Base-by-base conservation (phyloP, 1,284 basidiomycete species). In the Pisolithus thermaeus region DNA sequence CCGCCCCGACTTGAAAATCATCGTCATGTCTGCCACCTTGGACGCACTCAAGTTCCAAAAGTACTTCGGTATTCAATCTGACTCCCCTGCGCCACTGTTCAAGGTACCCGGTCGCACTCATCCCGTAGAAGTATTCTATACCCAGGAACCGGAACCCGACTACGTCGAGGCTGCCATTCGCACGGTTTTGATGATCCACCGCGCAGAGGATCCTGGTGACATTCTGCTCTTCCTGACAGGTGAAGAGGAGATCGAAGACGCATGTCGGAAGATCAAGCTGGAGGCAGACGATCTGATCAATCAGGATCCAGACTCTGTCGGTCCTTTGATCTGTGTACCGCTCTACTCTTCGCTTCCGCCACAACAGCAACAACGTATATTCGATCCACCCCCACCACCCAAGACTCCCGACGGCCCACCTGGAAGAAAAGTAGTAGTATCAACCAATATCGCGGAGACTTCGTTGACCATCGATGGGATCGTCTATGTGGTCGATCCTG, bases 381-480 rank as follows among this genome's bases (percentile, higher is more conserved):
- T 98, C 68, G 92, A 97, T 59, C 74, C 90, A 0, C 77, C 94
- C 3, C 94, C 96, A 1, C 63, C 75, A 1, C 69, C 90, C 0
- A 73, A 78, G 5, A 76, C 71, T 0, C 69, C 79, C 1, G 83
- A 77, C 52, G 88, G 92, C 1, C 87, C 92, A 0, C 85, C 90
- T 0, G 93, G 95, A 0, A 83, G 96, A 56, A 99, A 99, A 70
- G 83, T 98, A 30, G 92, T 99, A 46, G 76, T 99, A 1, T 92
- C 93, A 12, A 99, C 97, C 35, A 99, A 99, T 70, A 96, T 99
- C 56, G 97, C 97, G 7, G 96, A 99, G 72, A 99, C 97, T 0
- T 97, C 93, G 9, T 73, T 99, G 36, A 99, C 96, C 1, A 98
- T 99, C 56, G 96, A 98, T 61, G 97, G 96, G 23, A 98, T 99